These are phyloP conservation scores for Antitrichia curtipendula DNA, from an alignment of 225 moss, liverwort and hornwort species.

Conservation along the genomic window DNA sequence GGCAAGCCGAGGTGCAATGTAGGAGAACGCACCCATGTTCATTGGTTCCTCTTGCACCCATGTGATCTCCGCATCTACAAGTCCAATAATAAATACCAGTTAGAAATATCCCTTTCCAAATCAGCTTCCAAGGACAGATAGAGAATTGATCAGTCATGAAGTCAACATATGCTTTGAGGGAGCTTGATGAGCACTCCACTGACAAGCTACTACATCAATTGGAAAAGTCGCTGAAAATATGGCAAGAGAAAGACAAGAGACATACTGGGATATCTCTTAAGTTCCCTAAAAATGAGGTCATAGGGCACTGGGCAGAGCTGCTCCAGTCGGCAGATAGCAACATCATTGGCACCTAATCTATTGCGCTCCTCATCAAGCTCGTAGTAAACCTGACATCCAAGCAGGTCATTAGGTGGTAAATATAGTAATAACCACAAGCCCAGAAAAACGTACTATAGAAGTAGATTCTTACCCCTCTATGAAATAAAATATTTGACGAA, in stretches of 20 bases:
- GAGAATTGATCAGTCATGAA: neutral
- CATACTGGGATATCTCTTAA: conserved; percentile 91
- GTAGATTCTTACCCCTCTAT: neutral
- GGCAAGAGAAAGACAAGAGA: neutral
- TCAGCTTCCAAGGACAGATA: neutral
- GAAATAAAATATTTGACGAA: neutral
- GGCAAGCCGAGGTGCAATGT: conserved; percentile 57
- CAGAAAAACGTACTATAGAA: neutral
- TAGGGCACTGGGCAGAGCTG: conserved; percentile 98
- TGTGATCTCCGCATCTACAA: conserved; percentile 69
- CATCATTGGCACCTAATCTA: conserved; percentile 48
- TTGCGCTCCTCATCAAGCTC: conserved; percentile 92
- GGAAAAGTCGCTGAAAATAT: neutral
- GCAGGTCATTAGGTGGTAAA: neutral
- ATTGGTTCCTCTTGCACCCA: conserved; percentile 98
- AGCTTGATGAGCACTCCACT: neutral
- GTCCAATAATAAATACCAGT: neutral
- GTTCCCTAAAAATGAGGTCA: conserved; percentile 70
- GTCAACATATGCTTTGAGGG: neutral
- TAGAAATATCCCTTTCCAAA: neutral
- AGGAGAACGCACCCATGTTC: conserved; percentile 89
- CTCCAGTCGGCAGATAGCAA: conserved; percentile 88
- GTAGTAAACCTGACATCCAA: conserved; percentile 65
- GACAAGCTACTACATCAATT: neutral
- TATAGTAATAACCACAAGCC: neutral